Evolutionary conservation across 2,329 filamentous ascomycete genomes (phyloP), one percentile per base, ranked within the genome.

Genomic region (Ascochyta rabiei): DNA sequence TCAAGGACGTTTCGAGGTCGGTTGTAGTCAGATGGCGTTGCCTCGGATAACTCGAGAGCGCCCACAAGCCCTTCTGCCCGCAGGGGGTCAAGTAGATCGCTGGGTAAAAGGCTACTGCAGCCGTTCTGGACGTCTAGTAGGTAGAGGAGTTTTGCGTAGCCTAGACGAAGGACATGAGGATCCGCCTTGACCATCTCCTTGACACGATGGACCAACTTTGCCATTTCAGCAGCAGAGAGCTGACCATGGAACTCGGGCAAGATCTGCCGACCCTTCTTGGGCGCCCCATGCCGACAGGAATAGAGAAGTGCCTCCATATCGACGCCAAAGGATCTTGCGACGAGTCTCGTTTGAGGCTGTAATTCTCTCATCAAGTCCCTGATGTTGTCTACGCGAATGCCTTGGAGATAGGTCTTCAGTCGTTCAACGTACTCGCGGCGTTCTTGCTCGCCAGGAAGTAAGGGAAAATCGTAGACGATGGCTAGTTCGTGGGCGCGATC

Each of bases 41-140:
- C 28, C 6, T n/a, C 42, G 18, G 31, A 35, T 9, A 45, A 40
- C 10, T 61, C 39, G 39, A 66, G 67, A 10, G 59, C 55, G 15
- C 33, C 52, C 13, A 59, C 50, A 13, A 72, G 48, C 4, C 59
- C 59, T 34, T 60, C 61, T n/a, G 53, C 53, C 41, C 68, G 62
- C 8, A 72, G 53, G 19, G 62, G 51, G 10, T 62, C 34, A 34
- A 69, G 53, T 2, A 71, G 63, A 31, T 71, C 68, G 45, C 69
- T 64, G 12, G 68, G 63, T 16, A 71, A 56, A 38, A 69, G 18
- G 21, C 57, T 52, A 39, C 26, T 61, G 46, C 43, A 45, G 24
- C n/a, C 24, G 12, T 47, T 35, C 41, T 49, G 43, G 19, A 71
- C 51, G n/a, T 63, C 61, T n/a, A 72, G 19, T 19, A 48, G 30